Base-by-base conservation (phyloP, 1,139 yeast species). In the Kazachstania sp. region DNA sequence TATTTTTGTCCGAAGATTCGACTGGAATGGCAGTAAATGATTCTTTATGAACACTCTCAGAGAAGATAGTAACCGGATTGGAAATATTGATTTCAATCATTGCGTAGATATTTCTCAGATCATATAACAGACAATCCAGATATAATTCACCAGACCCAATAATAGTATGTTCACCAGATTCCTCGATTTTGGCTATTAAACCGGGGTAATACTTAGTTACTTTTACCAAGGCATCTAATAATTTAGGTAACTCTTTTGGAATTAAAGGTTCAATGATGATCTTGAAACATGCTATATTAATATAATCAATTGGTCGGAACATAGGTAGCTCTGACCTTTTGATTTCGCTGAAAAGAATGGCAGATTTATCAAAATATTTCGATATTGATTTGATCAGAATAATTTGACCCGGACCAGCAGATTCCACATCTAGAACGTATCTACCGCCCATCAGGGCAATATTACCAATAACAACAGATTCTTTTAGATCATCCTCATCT, bases 121-220 rank as follows among this genome's bases (percentile, higher is more conserved):
- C 97, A 64, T 83, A 86, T 46, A 94, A 64, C 28, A 85, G 70
- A 56, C 95, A 86, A 64, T 94, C 98, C 68, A 94, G 65, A 60
- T 86, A 87, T 16, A 92, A 60, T 61, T 94, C 98, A 4, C 98
- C 98, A 3, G 88, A 79, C 0, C 94, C 96, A 29, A 81, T 61
- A 1, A 94, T 63, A 0, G 82, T 80, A 62, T 84, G 87, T 58
- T 90, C 97, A 1, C 97, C 97, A 48, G 90, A 83, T 55, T 86
- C 95, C 61, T 87, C 96, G 1, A 85, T 90, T 52, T 75, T 79
- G 7, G 86, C 70, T 29, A 74, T 73, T 35, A 81, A 72, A 6
- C 90, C 80, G 13, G 85, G 74, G 59, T 86, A 90, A 1, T 83
- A 70, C 53, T 77, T 79, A 53, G 76, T 76, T 23, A 84, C 70